phyloP scores from a whole-genome alignment of 257 asterid genomes.

The Nemophila menziesii region DNA sequence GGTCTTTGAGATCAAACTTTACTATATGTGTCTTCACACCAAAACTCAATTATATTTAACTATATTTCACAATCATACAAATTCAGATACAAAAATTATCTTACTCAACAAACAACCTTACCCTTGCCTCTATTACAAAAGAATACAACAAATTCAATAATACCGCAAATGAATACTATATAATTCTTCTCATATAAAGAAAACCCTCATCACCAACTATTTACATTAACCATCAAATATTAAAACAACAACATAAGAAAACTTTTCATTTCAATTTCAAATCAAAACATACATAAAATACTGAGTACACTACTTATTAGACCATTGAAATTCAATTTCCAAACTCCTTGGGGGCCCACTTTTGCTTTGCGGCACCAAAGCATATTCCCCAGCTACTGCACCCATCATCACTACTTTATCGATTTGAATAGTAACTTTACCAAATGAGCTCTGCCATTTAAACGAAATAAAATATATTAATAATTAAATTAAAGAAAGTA shows the following conservation, averaged over 20 bases:
- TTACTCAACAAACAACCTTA: conserved; percentile 4
- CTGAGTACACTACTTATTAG: conserved; percentile 30
- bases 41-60: not conserved
- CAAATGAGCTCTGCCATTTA: conserved; percentile 70
- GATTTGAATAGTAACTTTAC: conserved; percentile 93
- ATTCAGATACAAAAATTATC: conserved; percentile 2
- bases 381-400: conserved; percentile 92
- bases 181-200: conserved; percentile 1
- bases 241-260: not conserved
- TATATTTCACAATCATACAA: not conserved
- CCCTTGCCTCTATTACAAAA: conserved; percentile 25
- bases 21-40: too few relatives aligned
- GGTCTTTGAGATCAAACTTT: too few relatives aligned
- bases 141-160: conserved; percentile 16
- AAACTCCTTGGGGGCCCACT: conserved; percentile 86
- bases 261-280: not conserved
- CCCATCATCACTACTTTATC: conserved; percentile 99
- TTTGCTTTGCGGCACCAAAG: conserved; percentile 80
- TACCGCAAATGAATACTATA: conserved; percentile 1
- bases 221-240: not conserved
- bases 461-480: not conserved
- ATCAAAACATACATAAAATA: not conserved
- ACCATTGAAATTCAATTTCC: conserved; percentile 96
- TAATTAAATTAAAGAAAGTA: not conserved
- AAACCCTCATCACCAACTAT: conserved; percentile 13